Percentiles rank a stretch among this genome's conserved stretches.
These are phyloP conservation scores for Eucalyptus marginata DNA, from an alignment of 345 rosid genomes.

Conservation along the genomic window DNA sequence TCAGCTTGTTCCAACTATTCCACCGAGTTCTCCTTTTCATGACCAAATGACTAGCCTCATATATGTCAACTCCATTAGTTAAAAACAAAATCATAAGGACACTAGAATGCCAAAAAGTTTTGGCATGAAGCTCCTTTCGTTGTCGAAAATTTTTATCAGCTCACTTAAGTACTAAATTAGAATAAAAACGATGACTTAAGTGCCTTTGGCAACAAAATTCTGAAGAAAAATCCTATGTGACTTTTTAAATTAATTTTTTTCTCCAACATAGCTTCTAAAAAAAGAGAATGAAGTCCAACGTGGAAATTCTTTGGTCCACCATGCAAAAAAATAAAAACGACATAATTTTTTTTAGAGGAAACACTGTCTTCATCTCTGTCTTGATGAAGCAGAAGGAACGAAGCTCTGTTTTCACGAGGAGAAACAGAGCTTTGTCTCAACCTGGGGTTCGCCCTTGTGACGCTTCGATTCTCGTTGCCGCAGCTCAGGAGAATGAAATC, in stretches of 20 bases:
- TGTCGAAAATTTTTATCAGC: accelerated
- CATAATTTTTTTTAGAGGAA: not conserved
- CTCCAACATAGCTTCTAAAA: no score
- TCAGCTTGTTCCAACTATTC: not conserved
- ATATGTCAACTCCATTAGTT: not conserved
- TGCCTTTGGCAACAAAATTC: accelerated
- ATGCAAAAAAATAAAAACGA: no score
- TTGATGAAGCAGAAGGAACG: no score
- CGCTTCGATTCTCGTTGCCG: not conserved
- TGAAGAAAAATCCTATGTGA: accelerated
- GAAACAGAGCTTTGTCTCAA: no score
- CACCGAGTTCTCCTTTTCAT: not conserved
- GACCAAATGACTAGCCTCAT: not conserved
- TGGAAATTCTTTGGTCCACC: no score
- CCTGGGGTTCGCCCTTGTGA: not conserved
- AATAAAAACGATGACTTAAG: accelerated
- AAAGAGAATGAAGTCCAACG: no score
- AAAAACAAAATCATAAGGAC: not conserved
- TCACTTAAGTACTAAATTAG: accelerated
- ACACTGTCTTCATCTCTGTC: not conserved
- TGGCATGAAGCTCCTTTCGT: accelerated
- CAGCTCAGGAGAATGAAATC: not conserved
- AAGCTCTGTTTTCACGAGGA: no score
- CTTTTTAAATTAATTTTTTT: no score
- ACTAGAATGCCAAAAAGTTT: no score